Conservation (phyloP, 345 rosid genomes). For the Boechera divaricarpa region DNA sequence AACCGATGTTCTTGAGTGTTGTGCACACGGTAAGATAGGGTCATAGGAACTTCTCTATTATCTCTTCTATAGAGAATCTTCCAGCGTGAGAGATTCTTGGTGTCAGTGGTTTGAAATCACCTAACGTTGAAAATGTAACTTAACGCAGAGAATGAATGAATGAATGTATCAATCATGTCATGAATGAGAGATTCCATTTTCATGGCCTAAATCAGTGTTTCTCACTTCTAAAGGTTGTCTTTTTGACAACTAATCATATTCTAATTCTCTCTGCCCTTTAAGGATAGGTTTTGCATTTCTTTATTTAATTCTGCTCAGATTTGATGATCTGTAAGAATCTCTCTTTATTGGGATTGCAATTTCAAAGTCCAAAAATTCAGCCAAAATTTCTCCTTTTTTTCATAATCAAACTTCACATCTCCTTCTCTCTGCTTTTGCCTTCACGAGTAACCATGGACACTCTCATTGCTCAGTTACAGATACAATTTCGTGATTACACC, state of each 20-base stretch:
- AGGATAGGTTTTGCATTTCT: neutral
- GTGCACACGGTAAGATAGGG: slow-evolving; percentile 36
- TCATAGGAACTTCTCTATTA: slow-evolving; percentile 9
- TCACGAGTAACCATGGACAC: slow-evolving; percentile 29
- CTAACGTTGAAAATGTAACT: slow-evolving; percentile 6
- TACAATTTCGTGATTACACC: slow-evolving; percentile 42
- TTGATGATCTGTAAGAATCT: slow-evolving; percentile 32
- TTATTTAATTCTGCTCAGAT: slow-evolving; percentile 37
- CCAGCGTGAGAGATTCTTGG: slow-evolving; percentile 62
- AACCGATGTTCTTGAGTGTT: slow-evolving; percentile 62
- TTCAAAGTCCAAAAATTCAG: slow-evolving; percentile 5
- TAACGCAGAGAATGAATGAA: slow-evolving; percentile 14
- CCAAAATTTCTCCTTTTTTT: neutral
- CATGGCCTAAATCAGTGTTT: slow-evolving; percentile 4
- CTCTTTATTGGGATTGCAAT: slow-evolving; percentile 28
- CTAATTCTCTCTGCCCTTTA: slow-evolving; percentile 2
- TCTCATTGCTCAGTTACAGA: slow-evolving; percentile 42
- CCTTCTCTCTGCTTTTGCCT: slow-evolving; percentile 11
- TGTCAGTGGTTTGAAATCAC: slow-evolving; percentile 38
- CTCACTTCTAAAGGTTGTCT: slow-evolving; percentile 7
- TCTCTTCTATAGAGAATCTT: slow-evolving; percentile 19
- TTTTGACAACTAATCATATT: slow-evolving; percentile 33
- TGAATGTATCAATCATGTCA: slow-evolving; percentile 17
- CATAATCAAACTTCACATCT: slow-evolving; percentile 14
- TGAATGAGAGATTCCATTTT: slow-evolving; percentile 1